Conservation (phyloP, 441 rosid species). For the Omphalea diandra region DNA sequence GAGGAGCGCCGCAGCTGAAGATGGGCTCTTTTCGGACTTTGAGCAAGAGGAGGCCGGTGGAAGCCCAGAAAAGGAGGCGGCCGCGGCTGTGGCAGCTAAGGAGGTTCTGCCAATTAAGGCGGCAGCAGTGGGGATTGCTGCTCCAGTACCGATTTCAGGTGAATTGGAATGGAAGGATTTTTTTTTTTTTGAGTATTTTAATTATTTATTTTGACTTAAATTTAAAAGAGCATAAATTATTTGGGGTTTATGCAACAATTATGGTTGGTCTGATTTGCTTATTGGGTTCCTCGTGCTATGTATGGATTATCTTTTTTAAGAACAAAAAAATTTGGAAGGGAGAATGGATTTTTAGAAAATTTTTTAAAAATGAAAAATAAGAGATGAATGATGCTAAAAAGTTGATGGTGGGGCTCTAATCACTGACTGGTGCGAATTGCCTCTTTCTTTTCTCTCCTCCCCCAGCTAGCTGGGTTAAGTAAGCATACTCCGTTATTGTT, state of each 20-base stretch:
- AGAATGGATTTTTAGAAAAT: neutral
- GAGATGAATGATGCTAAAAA: neutral
- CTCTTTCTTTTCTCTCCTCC: neutral
- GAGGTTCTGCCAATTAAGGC: conserved; percentile 23
- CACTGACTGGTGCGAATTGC: neutral
- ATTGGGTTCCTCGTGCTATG: neutral
- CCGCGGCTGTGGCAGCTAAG: conserved; percentile 17
- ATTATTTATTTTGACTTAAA: no score
- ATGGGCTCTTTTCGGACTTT: conserved; percentile 70
- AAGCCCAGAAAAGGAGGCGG: conserved; percentile 44
- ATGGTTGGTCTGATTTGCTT: conserved; percentile 7
- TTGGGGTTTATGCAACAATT: conserved; percentile 6
- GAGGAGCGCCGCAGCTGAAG: conserved; percentile 61
- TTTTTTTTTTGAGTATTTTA: neutral
- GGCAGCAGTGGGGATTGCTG: conserved; percentile 26
- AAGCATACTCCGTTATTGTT: neutral
- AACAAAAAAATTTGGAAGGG: no score
- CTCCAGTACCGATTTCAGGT: conserved; percentile 57
- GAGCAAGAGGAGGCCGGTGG: conserved; percentile 62
- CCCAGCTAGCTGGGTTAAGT: neutral
- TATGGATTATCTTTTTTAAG: neutral
- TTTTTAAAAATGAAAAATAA: no score
- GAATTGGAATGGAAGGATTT: neutral
- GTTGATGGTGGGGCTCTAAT: conserved; percentile 4
- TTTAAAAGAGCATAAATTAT: neutral